phyloP scores from a whole-genome alignment of 352 stramenopile genomes.

The Peronospora belbahrii region DNA sequence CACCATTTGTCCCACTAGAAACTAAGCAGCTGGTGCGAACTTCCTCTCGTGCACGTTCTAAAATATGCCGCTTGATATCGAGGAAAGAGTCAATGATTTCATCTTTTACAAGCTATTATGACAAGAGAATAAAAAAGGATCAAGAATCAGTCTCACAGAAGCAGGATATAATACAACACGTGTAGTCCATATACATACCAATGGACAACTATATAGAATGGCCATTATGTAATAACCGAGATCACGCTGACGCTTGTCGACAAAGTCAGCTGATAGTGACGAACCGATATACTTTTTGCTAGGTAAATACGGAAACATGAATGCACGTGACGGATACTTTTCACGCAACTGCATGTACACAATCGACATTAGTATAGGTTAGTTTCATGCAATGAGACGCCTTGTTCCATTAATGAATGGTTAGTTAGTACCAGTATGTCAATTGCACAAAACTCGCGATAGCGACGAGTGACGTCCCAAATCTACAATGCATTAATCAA shows the following conservation, averaged over 20 bases:
- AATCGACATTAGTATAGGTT: conserved; percentile 1
- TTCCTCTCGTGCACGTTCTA: conserved; percentile 54
- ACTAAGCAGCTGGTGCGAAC: conserved; percentile 21
- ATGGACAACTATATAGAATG: conserved; percentile 68
- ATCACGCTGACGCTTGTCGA: conserved; percentile 82
- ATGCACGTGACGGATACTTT: conserved; percentile 71
- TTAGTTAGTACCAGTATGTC: conserved; percentile 57
- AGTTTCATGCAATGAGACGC: no score
- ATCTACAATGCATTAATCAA: conserved; percentile 32
- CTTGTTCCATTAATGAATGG: no score
- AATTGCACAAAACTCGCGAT: conserved; percentile 80
- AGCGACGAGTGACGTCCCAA: conserved; percentile 76
- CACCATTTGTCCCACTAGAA: conserved; percentile 19
- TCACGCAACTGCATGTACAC: conserved; percentile 55
- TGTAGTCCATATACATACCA: conserved; percentile 48
- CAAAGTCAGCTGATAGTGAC: conserved; percentile 76
- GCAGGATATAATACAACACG: no score
- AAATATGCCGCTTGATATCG: conserved; percentile 82
- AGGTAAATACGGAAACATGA: conserved; percentile 65
- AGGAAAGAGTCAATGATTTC: conserved; percentile 85
- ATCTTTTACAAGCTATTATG: conserved; percentile 77
- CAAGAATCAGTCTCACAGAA: no score
- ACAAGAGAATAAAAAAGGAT: no score
- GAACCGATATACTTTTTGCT: conserved; percentile 87
- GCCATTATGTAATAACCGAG: conserved; percentile 84